Evolutionary conservation across 768 basidiomycete genomes (phyloP), one percentile per base, ranked within the genome.

Genomic region (Lepiota brunneoincarnata): DNA sequence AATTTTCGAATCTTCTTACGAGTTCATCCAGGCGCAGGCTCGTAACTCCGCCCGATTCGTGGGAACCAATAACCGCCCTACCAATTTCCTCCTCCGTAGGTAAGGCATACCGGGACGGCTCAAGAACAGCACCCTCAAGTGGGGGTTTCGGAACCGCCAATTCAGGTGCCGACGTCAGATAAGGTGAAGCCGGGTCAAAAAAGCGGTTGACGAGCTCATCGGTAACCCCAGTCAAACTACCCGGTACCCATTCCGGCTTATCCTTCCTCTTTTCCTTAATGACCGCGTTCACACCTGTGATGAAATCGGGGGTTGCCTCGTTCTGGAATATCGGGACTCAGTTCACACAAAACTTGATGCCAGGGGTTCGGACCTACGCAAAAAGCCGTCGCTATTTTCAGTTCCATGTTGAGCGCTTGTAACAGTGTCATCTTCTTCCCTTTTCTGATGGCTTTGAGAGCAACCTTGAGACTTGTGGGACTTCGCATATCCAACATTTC

Each of bases 401-500:
- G 75, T 64, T 98, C 96, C 84, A 89, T 92, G 59, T 87, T 73
- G 56, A 98, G 73, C 1, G 82, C 83, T 54, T 89, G 76, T 4
- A 76, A 72, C 37, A 98, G 74, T 2, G 77, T 65, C 75, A 86
- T 69, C 1, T 71, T 69, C 61, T 75, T 81, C n/a, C 92, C 94
- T 55, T 73, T 72, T 43, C 88, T 83, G 51, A 94, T 80, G 1
- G 91, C 90, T 61, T 79, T 72, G 18, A 98, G 75, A n/a, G 95
- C 82, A 34, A 98, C 88, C 67, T 91, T 91, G 59, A 98, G 77
- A 61, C 93, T 94, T 1, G 95, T 97, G 10, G 96, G 96, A 69
- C 93, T 94, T 38, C 92, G 82, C 60, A 79, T 59, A 37, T 81
- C 73, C 54, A 99, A 71, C 28, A 73, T 72, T 12, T 74, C 71